Base-by-base conservation (phyloP, 2,329 filamentous ascomycete species). In the Arthroderma sp. region DNA sequence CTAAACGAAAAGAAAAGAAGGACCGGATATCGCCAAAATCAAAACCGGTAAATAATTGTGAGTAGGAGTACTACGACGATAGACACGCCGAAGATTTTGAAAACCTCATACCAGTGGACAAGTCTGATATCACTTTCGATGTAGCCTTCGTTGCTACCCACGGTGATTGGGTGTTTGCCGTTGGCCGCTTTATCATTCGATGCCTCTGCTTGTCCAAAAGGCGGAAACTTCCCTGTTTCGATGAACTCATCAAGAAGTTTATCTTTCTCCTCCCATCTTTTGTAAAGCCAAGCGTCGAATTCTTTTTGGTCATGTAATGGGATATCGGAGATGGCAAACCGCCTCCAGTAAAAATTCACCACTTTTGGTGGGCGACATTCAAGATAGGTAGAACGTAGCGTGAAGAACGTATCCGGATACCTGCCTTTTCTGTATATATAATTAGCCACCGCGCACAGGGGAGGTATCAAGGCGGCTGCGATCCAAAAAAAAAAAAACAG, bases 341-440 rank as follows among this genome's bases (percentile, higher is more conserved):
- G 80, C 43, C 91, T 79, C 86, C 89, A 98, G 65, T 94, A 83
- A 70, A 96, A 88, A 64, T 95, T 96, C 56, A 96, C 88, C 1
- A 87, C 94, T 61, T 88, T 94, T 1, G 89, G 91, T 0, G 88
- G 82, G 1, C 85, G 78, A 8, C 91, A 88, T 61, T 91, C 78
- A 50, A 95, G 81, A 59, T 91, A 94, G 3, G 86, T 93, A 40
- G 87, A 87, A 2, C 78, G 76, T 3, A 98, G 71, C 0, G 85
- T 88, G 63, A 93, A 96, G 56, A 85, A 83, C 40, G 93, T 79
- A 60, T 96, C 88, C n/a, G 89, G 88, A 53, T 81, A 95, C 55
- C 83, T 75, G 34, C 81, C 84, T 47, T 81, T 82, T 27, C 81
- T 85, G 55, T 36, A 37, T 15, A 48, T 10, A 11, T 52, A 9